Evolutionary conservation across 2,329 filamentous ascomycete genomes (phyloP).

Genomic region (Aspergillus udagawae): DNA sequence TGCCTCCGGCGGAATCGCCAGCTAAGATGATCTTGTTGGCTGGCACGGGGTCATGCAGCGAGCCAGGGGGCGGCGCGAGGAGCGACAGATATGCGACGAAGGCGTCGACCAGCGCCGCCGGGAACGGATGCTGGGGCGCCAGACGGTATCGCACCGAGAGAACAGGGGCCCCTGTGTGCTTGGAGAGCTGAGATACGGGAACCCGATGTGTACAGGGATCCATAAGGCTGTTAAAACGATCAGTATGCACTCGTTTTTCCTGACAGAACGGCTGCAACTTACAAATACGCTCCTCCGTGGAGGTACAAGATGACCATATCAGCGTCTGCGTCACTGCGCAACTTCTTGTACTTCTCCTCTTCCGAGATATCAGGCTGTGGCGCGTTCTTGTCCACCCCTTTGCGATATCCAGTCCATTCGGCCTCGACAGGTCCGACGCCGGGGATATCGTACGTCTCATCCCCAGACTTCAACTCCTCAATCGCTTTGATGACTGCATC

Average conservation of each 20-base stretch:
- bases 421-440: conserved; percentile 36
- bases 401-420: conserved; percentile 45
- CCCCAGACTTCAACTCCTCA: conserved; percentile 34
- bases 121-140: conserved; percentile 47
- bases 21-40: conserved; percentile 44
- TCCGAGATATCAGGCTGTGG: conserved; percentile 41
- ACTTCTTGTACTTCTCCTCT: conserved; percentile 38
- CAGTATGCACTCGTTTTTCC: background rate
- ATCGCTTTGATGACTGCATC: conserved; percentile 38
- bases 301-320: conserved; percentile 45
- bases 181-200: conserved; percentile 35
- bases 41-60: conserved; percentile 40
- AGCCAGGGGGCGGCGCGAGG: conserved; percentile 41
- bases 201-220: conserved; percentile 43
- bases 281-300: conserved; percentile 47
- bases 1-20: conserved; percentile 46
- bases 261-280: conserved; percentile 13
- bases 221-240: conserved; percentile 31
- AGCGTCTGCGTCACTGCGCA: conserved; percentile 37
- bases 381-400: conserved; percentile 34
- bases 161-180: conserved; percentile 35
- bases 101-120: conserved; percentile 44
- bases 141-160: conserved; percentile 46
- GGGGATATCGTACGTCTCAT: conserved; percentile 37
- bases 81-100: conserved; percentile 47